These are phyloP conservation scores for Phanerodontia chrysosporium DNA, from an alignment of 768 basidiomycete genomes.

Conservation along the genomic window DNA sequence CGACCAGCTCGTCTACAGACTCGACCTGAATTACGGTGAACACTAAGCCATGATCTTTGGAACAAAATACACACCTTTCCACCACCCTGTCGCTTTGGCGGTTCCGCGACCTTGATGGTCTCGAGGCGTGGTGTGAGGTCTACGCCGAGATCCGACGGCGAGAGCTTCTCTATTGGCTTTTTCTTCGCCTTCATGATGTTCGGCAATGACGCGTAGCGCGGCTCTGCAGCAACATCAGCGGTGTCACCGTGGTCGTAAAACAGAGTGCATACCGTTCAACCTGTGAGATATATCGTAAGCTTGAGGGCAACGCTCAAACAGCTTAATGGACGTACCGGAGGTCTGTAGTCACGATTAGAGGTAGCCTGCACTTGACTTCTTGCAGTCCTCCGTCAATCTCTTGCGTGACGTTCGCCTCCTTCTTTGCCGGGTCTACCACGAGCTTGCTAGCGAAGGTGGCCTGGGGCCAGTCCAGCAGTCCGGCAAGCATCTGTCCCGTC, in stretches of 20 bases:
- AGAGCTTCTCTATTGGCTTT: constrained; percentile 86
- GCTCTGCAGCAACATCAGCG: constrained; percentile 48
- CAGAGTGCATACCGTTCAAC: constrained; percentile 72
- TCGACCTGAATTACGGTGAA: constrained; percentile 44
- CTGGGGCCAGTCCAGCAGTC: constrained; percentile 87
- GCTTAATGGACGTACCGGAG: constrained; percentile 55
- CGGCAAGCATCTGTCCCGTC: constrained; percentile 97
- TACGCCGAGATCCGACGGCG: constrained; percentile 72
- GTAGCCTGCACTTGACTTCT: constrained; percentile 74
- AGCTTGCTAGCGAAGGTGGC: constrained; percentile 93
- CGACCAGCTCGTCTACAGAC: constrained; percentile 84
- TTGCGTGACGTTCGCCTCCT: constrained; percentile 67
- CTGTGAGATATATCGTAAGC: constrained; percentile 30
- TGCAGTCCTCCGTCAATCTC: constrained; percentile 96
- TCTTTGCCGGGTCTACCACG: constrained; percentile 59
- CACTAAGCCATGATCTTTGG: background rate
- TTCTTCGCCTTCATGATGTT: constrained; percentile 99
- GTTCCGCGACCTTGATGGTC: constrained; percentile 84
- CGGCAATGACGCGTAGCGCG: constrained; percentile 94
- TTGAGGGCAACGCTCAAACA: background rate
- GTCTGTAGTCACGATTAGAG: constrained; percentile 89
- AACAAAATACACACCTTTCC: constrained; percentile 58
- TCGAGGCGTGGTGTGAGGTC: constrained; percentile 83
- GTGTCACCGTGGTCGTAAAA: background rate
- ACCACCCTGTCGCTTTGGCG: constrained; percentile 86